phyloP scores from a whole-genome alignment of 257 asterid species.

The Anisodus tanguticus region DNA sequence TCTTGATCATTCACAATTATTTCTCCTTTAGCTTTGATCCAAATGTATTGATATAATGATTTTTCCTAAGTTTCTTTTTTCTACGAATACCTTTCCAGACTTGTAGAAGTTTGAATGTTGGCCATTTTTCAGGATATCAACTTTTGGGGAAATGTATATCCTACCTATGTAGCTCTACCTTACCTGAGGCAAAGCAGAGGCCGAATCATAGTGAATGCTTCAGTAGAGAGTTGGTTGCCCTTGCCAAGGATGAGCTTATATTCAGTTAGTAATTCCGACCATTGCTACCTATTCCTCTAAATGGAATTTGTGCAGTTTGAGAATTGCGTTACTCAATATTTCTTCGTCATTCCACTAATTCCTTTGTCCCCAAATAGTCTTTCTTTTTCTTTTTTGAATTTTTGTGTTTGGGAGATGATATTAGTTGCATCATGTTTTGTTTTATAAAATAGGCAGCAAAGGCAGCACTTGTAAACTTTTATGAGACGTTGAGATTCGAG shows the following conservation, averaged over 20 bases:
- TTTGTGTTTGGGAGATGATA: background rate
- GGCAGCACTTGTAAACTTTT: constrained; percentile 78
- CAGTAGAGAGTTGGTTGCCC: constrained; percentile 91
- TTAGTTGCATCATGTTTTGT: background rate
- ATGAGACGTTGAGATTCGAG: constrained; percentile 85
- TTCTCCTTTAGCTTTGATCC: background rate
- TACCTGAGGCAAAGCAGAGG: constrained; percentile 73
- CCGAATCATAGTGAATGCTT: constrained; percentile 77
- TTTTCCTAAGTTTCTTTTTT: background rate
- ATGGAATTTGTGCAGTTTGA: background rate
- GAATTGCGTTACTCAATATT: background rate
- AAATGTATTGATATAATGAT: background rate
- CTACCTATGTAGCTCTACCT: constrained; percentile 88
- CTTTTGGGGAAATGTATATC: constrained; percentile 96
- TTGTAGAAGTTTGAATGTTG: background rate
- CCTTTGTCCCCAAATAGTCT: background rate
- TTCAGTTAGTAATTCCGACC: constrained; percentile 54
- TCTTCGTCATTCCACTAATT: background rate
- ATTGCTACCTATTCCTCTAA: background rate
- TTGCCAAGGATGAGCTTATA: constrained; percentile 96
- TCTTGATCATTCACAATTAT: background rate
- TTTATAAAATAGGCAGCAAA: constrained; percentile 68
- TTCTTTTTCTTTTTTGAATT: background rate
- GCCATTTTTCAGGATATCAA: constrained; percentile 69
- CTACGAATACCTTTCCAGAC: background rate